phyloP scores from a whole-genome alignment of 305 asterid genomes.

The Coffea humblotiana region DNA sequence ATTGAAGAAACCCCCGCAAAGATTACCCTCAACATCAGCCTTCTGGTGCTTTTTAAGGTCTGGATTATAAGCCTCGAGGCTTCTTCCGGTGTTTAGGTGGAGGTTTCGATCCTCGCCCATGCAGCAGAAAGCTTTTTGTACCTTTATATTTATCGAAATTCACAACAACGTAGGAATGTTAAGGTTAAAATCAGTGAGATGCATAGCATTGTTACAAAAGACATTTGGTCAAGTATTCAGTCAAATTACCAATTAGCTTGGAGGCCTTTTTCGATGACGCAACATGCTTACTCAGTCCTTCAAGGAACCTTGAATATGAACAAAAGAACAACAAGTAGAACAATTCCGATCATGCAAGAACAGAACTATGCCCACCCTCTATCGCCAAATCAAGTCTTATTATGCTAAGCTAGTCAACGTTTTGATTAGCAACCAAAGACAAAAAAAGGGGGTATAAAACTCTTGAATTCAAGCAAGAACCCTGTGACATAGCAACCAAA shows the following conservation, averaged over 20 bases:
- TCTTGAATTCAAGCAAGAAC: not conserved
- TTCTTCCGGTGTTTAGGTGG: conserved; percentile 88
- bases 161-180: not conserved
- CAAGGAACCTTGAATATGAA: conserved; percentile 65
- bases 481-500: not conserved
- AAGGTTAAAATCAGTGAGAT: not conserved
- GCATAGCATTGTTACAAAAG: not conserved
- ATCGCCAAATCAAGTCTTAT: not conserved
- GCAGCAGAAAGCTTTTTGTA: conserved; percentile 79
- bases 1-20: not conserved
- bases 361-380: too few relatives aligned
- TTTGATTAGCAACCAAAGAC: not conserved
- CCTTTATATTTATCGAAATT: conserved; percentile 46
- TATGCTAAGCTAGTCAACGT: not conserved
- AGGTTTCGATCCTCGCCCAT: conserved; percentile 85
- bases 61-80: conserved; percentile 73
- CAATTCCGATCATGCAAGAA: not conserved
- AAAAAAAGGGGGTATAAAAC: not conserved
- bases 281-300: conserved; percentile 64
- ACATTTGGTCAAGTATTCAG: not conserved
- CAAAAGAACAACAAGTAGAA: not conserved
- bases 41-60: conserved; percentile 79
- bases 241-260: conserved; percentile 79
- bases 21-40: conserved; percentile 89
- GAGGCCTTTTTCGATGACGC: conserved; percentile 85